These are phyloP conservation scores for Fusarium foetens DNA, from an alignment of 2,329 filamentous ascomycete species.

Conservation along the genomic window DNA sequence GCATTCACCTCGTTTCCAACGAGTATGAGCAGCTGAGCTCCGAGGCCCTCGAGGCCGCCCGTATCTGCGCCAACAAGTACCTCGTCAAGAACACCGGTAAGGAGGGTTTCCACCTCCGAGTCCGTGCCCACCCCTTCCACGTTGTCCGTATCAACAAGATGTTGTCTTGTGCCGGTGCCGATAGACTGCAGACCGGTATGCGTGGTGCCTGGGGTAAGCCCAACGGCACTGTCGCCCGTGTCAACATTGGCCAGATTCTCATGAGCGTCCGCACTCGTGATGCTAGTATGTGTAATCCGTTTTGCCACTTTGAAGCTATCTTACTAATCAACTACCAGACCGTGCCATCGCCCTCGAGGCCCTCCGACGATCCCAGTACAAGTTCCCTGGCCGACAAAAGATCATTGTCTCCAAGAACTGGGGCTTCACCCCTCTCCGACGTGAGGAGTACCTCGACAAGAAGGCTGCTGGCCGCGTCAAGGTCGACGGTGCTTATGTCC, in stretches of 20 bases:
- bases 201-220: conserved; percentile 99
- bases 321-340: conserved; percentile 63
- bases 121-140: conserved; percentile 98
- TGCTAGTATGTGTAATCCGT: conserved; percentile 68
- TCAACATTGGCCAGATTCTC: conserved; percentile 99
- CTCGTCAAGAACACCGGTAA: conserved; percentile 77
- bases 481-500: conserved; percentile 98
- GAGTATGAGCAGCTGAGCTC: conserved; percentile 99
- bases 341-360: conserved; percentile 95
- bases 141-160: conserved; percentile 99
- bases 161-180: conserved; percentile 99
- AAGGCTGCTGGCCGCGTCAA: conserved; percentile 93
- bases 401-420: conserved; percentile 99
- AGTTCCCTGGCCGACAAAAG: conserved; percentile 99
- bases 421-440: conserved; percentile 98
- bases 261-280: conserved; percentile 98
- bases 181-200: conserved; percentile 99
- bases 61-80: conserved; percentile 99
- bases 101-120: conserved; percentile 78
- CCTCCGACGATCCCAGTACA: conserved; percentile 99
- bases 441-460: conserved; percentile 96
- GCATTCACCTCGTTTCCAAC: conserved; percentile 99
- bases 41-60: conserved; percentile 98
- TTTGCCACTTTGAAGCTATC: conserved; percentile 15
- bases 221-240: conserved; percentile 98